Evolutionary conservation across 306 rosid species (phyloP).

Genomic region (Benincasa hispida): DNA sequence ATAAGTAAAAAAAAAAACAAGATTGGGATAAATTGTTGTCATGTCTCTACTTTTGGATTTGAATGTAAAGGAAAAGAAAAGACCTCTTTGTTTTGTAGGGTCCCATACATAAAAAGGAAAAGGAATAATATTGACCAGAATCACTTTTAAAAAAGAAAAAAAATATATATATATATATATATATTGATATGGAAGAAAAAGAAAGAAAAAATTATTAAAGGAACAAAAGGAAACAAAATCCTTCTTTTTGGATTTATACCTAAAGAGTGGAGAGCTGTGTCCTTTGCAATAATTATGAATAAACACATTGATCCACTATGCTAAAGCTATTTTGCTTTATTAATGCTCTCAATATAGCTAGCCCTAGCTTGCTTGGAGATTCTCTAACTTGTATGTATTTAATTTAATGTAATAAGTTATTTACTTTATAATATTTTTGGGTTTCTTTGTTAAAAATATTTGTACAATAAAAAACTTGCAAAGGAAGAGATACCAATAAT

Average conservation of each 20-base stretch:
- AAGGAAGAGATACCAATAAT: neutral
- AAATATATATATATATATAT: neutral
- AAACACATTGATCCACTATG: constrained; percentile 1
- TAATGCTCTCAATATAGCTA: neutral
- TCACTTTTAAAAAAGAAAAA: neutral
- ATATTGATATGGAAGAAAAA: too few relatives aligned
- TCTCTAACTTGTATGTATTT: neutral
- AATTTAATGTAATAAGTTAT: neutral
- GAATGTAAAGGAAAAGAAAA: neutral
- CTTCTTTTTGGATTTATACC: constrained; percentile 9
- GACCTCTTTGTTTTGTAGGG: neutral
- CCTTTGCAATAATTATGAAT: neutral
- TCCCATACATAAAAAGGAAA: neutral
- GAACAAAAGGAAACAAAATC: constrained; percentile 9
- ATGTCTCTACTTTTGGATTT: constrained; percentile 3
- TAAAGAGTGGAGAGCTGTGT: neutral
- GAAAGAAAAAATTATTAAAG: neutral
- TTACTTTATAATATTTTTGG: neutral
- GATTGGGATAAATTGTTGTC: neutral
- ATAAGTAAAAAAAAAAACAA: neutral
- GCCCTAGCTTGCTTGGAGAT: neutral
- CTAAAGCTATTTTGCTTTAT: constrained; percentile 5
- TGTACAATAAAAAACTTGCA: neutral
- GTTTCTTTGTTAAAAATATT: neutral
- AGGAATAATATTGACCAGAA: constrained; percentile 5